phyloP scores from a whole-genome alignment of 1,284 basidiomycete genomes.

The Boletellus deceptivus region DNA sequence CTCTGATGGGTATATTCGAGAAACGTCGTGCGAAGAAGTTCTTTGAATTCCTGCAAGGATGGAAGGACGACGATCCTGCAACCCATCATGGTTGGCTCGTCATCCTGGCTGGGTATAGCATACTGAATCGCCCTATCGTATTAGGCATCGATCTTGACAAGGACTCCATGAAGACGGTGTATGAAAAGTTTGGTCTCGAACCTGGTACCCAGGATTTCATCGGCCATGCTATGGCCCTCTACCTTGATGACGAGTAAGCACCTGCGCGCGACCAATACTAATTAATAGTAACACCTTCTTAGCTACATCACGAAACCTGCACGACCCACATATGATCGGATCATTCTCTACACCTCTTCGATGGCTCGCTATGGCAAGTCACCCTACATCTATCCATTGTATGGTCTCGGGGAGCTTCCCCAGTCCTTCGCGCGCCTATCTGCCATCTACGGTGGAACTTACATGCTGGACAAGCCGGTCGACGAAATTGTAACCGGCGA shows the following conservation, averaged over 20 bases:
- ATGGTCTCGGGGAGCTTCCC: slow-evolving; percentile 97
- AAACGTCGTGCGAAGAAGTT: slow-evolving; percentile 98
- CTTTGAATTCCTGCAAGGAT: slow-evolving; percentile 95
- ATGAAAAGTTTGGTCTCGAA: slow-evolving; percentile 97
- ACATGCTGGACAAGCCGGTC: slow-evolving; percentile 98
- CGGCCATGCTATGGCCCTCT: slow-evolving; percentile 98
- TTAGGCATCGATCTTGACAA: slow-evolving; percentile 83
- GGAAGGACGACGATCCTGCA: slow-evolving; percentile 91
- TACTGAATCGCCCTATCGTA: slow-evolving; percentile 3
- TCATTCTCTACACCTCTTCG: slow-evolving; percentile 95
- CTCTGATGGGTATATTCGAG: slow-evolving; percentile 98
- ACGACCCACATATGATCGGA: slow-evolving; percentile 89
- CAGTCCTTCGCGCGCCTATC: slow-evolving; percentile 98
- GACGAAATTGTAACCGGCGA: slow-evolving; percentile 86
- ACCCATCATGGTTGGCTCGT: slow-evolving; percentile 84
- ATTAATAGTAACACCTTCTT: slow-evolving; percentile 6
- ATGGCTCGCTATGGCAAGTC: slow-evolving; percentile 99
- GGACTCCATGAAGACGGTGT: slow-evolving; percentile 90
- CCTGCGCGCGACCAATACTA: background rate
- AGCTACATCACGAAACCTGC: slow-evolving; percentile 95
- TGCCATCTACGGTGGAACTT: slow-evolving; percentile 99
- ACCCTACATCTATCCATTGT: slow-evolving; percentile 99
- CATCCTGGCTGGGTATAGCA: background rate
- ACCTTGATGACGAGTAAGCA: slow-evolving; percentile 94
- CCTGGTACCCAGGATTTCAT: slow-evolving; percentile 98